phyloP scores from a whole-genome alignment of 441 rosid species.

The Eutrema salsugineum region DNA sequence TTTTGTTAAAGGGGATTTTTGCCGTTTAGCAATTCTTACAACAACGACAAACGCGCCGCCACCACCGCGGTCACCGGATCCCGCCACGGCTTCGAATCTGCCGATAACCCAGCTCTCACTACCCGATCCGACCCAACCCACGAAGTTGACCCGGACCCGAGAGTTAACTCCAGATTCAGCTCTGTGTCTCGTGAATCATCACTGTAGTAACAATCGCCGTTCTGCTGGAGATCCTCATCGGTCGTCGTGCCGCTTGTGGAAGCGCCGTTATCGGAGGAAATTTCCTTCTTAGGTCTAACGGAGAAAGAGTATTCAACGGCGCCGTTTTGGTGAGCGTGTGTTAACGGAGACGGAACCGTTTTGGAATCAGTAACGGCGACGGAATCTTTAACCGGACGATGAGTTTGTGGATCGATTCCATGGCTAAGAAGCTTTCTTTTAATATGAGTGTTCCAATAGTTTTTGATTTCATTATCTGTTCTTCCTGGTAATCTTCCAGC shows the following conservation, averaged over 20 bases:
- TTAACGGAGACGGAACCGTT: slow-evolving; percentile 11
- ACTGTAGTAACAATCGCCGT: slow-evolving; percentile 14
- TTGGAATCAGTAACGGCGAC: neutral
- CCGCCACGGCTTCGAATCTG: slow-evolving; percentile 32
- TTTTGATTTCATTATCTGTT: slow-evolving; percentile 72
- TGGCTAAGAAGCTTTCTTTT: slow-evolving; percentile 62
- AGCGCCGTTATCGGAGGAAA: slow-evolving; percentile 15
- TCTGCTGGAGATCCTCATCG: slow-evolving; percentile 42
- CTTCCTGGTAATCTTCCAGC: slow-evolving; percentile 72
- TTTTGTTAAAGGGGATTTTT: no score
- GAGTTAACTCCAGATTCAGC: slow-evolving; percentile 53
- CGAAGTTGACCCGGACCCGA: slow-evolving; percentile 36
- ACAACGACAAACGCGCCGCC: slow-evolving; percentile 47
- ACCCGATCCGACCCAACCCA: slow-evolving; percentile 20
- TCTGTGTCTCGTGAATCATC: slow-evolving; percentile 13
- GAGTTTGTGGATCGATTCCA: slow-evolving; percentile 83
- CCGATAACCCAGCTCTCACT: slow-evolving; percentile 22
- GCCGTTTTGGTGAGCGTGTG: neutral
- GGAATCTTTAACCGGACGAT: slow-evolving; percentile 31
- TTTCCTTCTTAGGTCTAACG: slow-evolving; percentile 30
- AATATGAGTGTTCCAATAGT: slow-evolving; percentile 78
- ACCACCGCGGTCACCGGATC: slow-evolving; percentile 16
- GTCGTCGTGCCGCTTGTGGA: slow-evolving; percentile 52
- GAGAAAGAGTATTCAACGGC: slow-evolving; percentile 21
- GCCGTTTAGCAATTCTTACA: slow-evolving; percentile 31